Conservation (phyloP, 2,329 filamentous ascomycete species). For the Laburnicola sp. region DNA sequence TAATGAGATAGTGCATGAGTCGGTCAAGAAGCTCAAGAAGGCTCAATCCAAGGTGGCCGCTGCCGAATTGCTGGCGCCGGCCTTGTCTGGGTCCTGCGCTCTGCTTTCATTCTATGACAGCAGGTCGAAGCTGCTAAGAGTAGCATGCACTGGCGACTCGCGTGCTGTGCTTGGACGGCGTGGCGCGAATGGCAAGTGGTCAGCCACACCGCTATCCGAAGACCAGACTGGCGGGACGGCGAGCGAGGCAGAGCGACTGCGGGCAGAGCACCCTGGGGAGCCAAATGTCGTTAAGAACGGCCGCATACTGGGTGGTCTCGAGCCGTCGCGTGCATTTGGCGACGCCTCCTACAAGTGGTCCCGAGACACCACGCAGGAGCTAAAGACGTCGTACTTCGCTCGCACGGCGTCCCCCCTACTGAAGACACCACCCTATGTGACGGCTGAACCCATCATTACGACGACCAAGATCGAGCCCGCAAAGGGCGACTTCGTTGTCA, state of each 20-base stretch:
- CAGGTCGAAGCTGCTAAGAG: constrained; percentile 80
- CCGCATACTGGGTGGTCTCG: constrained; percentile 85
- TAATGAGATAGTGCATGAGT: constrained; percentile 91
- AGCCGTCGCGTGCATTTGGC: constrained; percentile 92
- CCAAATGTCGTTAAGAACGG: constrained; percentile 85
- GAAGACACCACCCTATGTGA: constrained; percentile 94
- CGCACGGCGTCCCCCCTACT: constrained; percentile 74
- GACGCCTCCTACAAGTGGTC: constrained; percentile 98
- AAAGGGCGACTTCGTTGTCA: constrained; percentile 90
- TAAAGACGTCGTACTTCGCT: constrained; percentile 86
- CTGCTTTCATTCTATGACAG: constrained; percentile 96
- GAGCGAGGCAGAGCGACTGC: constrained; percentile 79
- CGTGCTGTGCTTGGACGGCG: constrained; percentile 87
- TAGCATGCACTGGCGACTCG: constrained; percentile 96
- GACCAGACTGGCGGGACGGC: constrained; percentile 93
- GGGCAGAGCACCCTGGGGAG: constrained; percentile 85
- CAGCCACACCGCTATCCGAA: constrained; percentile 81
- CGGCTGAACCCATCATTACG: constrained; percentile 90
- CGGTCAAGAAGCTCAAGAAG: constrained; percentile 87
- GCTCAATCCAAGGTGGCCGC: constrained; percentile 87
- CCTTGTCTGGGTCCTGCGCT: constrained; percentile 94
- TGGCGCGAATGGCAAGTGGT: constrained; percentile 82
- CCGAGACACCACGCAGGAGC: constrained; percentile 76
- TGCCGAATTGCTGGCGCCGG: constrained; percentile 87
- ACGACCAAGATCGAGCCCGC: constrained; percentile 89